phyloP scores from a whole-genome alignment of 768 basidiomycete species.

The Tricholoma hemisulphureum region DNA sequence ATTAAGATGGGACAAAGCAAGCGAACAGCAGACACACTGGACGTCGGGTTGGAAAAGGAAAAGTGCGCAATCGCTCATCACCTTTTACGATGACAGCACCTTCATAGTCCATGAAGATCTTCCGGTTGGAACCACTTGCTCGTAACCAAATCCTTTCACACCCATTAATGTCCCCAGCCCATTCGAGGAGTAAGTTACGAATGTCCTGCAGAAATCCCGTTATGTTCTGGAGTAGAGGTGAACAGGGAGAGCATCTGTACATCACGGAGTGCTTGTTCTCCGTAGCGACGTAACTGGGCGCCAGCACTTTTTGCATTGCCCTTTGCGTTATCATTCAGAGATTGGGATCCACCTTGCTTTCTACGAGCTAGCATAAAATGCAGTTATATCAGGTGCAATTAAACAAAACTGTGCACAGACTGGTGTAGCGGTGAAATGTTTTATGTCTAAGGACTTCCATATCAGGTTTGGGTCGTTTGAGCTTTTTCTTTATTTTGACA shows the following conservation, averaged over 20 bases:
- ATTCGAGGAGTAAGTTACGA: slow-evolving; percentile 74
- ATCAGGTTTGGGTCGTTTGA: slow-evolving; percentile 68
- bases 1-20: neutral
- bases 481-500: slow-evolving; percentile 48
- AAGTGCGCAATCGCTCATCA: slow-evolving; percentile 82
- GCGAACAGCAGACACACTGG: slow-evolving; percentile 56
- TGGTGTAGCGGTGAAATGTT: slow-evolving; percentile 98
- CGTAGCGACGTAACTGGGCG: slow-evolving; percentile 89
- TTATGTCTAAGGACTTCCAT: slow-evolving; percentile 85
- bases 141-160: slow-evolving; percentile 93
- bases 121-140: slow-evolving; percentile 81
- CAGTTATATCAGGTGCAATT: slow-evolving; percentile 4
- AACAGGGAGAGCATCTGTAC: slow-evolving; percentile 42
- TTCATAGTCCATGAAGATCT: slow-evolving; percentile 89
- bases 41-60: slow-evolving; percentile 94
- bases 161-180: slow-evolving; percentile 82
- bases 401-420: slow-evolving; percentile 45
- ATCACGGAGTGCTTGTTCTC: slow-evolving; percentile 89
- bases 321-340: slow-evolving; percentile 88
- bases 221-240: slow-evolving; percentile 1
- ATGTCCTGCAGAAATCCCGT: slow-evolving; percentile 65
- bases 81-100: slow-evolving; percentile 72
- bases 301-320: slow-evolving; percentile 93
- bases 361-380: slow-evolving; percentile 67
- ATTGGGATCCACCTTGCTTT: slow-evolving; percentile 97